Conservation (phyloP, 139 green algal genomes). For the Chlamydomonas eustigma region DNA sequence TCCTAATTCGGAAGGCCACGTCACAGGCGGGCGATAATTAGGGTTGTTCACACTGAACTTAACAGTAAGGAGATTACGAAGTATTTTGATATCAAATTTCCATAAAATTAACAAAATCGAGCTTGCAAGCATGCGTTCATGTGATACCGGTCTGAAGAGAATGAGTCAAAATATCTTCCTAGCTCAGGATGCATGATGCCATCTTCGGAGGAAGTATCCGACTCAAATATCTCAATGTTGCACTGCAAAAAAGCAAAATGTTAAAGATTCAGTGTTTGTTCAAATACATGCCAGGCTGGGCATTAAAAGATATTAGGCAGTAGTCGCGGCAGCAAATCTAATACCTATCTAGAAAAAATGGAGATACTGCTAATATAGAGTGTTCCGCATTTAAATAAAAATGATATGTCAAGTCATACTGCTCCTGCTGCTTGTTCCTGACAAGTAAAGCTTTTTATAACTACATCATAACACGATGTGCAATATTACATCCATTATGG, state of each 20-base stretch:
- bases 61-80: too few species aligned
- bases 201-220: not conserved
- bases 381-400: not conserved
- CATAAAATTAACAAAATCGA: too few species aligned
- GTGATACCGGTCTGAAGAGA: not conserved
- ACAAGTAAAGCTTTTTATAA: not conserved
- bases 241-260: conserved; percentile 7
- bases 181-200: not conserved
- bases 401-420: not conserved
- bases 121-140: too few species aligned
- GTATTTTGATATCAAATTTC: too few species aligned
- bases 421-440: not conserved
- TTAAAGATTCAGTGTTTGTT: too few species aligned
- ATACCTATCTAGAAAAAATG: not conserved
- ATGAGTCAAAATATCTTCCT: not conserved
- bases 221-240: conserved; percentile 1
- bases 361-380: not conserved
- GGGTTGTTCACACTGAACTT: too few species aligned
- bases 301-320: not conserved
- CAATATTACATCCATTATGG: not conserved
- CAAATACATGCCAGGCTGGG: not conserved
- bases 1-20: too few species aligned
- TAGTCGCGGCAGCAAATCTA: not conserved
- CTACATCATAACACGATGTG: not conserved
- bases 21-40: too few species aligned